These are phyloP conservation scores for Phytopythium montanum DNA, from an alignment of 352 stramenopile genomes.

Conservation along the genomic window DNA sequence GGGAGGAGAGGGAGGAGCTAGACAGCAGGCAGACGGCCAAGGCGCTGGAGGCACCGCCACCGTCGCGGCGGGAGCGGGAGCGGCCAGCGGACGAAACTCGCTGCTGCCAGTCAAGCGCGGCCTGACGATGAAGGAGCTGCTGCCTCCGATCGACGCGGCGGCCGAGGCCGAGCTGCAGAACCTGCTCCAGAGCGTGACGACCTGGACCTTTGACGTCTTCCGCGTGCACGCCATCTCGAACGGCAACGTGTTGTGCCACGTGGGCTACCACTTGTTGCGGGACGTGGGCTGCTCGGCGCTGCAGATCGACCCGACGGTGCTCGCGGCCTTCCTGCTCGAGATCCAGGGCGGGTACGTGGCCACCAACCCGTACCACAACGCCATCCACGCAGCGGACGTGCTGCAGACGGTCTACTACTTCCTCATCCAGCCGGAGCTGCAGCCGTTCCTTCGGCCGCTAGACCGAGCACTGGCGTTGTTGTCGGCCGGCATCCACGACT, in stretches of 20 bases:
- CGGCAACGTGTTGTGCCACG: slow-evolving; percentile 68
- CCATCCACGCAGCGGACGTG: slow-evolving; percentile 87
- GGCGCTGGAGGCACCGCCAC: not conserved
- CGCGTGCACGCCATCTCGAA: slow-evolving; percentile 59
- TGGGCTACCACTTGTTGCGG: slow-evolving; percentile 76
- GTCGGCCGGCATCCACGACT: slow-evolving; percentile 85
- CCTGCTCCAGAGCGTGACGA: slow-evolving; percentile 43
- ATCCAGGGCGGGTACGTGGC: slow-evolving; percentile 81
- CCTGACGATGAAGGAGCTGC: slow-evolving; percentile 60
- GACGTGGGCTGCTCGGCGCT: slow-evolving; percentile 56
- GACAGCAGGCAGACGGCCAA: slow-evolving; percentile 5
- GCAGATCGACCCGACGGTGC: slow-evolving; percentile 51
- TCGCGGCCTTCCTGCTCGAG: slow-evolving; percentile 77
- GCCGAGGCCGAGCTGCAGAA: slow-evolving; percentile 72
- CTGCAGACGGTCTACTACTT: slow-evolving; percentile 89
- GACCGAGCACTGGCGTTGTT: slow-evolving; percentile 75
- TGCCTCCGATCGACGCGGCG: slow-evolving; percentile 51
- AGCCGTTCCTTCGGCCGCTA: slow-evolving; percentile 68
- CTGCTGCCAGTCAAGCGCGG: slow-evolving; percentile 23
- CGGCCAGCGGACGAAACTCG: slow-evolving; percentile 9
- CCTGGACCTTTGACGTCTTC: slow-evolving; percentile 82
- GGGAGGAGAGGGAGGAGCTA: not conserved
- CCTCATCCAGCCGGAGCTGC: slow-evolving; percentile 65
- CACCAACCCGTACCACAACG: slow-evolving; percentile 89
- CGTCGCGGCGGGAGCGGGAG: slow-evolving; percentile 4